Percentiles rank a stretch among this genome's conserved stretches.
Conservation (phyloP, 2,329 filamentous ascomycete species). For the Colletotrichum spaethianum region DNA sequence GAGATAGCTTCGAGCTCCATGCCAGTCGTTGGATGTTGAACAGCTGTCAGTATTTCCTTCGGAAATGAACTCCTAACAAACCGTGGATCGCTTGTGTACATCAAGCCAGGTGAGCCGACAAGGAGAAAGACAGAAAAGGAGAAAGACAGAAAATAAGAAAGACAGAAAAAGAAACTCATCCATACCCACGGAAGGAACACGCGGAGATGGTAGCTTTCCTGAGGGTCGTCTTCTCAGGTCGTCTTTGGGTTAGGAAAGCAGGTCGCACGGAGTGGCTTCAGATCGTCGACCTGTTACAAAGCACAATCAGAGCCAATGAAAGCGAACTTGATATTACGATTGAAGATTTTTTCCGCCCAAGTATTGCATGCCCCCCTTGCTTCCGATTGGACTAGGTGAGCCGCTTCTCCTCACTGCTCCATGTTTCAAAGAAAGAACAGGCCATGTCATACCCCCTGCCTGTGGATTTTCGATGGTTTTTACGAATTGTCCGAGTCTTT, state of each 20-base stretch:
- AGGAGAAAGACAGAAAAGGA: not conserved
- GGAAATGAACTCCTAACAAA: not conserved
- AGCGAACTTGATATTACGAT: not conserved
- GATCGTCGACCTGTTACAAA: not conserved
- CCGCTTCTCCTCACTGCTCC: not conserved
- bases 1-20: no score
- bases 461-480: not conserved
- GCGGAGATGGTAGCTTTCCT: not conserved
- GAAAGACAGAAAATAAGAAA: not conserved
- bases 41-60: not conserved
- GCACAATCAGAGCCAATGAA: not conserved
- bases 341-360: no score
- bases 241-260: not conserved
- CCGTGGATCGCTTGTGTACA: not conserved
- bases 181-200: not conserved
- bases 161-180: not conserved
- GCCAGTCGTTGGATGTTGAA: no score
- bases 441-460: not conserved
- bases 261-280: not conserved
- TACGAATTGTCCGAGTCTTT: slow-evolving; percentile 8
- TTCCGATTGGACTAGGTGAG: not conserved
- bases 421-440: not conserved
- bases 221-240: no score
- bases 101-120: not conserved
- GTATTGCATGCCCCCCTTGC: not conserved